A percentile compares a stretch with the other conserved stretches of the same genome.
These are phyloP conservation scores for Lactarius tabidus DNA, from an alignment of 768 basidiomycete genomes.

Conservation along the genomic window DNA sequence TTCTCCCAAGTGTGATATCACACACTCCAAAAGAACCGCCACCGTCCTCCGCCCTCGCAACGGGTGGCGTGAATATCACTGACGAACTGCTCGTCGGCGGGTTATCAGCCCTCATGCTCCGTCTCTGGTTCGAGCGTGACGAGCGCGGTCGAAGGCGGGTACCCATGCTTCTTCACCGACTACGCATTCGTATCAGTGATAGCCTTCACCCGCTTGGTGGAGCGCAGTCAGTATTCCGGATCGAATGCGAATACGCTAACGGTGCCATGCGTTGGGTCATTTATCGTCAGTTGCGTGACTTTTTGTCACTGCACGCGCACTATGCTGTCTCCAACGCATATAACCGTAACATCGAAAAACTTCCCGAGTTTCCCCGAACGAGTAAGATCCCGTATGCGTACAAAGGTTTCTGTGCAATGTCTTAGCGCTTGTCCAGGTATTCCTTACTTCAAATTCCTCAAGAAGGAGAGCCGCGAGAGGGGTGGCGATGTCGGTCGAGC, in stretches of 20 bases:
- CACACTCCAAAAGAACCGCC: conserved; percentile 30
- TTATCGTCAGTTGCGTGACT: conserved; percentile 91
- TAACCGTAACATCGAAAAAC: conserved; percentile 62
- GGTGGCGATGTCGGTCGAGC: conserved; percentile 52
- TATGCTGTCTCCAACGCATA: conserved; percentile 83
- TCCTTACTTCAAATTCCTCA: conserved; percentile 88
- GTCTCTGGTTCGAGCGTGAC: conserved; percentile 83
- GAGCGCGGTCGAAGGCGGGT: conserved; percentile 79
- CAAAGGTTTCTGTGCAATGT: not conserved
- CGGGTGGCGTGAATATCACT: conserved; percentile 63
- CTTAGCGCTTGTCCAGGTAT: conserved; percentile 46
- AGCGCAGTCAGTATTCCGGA: conserved; percentile 77
- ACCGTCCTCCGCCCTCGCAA: conserved; percentile 48
- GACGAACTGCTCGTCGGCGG: conserved; percentile 81
- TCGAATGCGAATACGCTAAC: conserved; percentile 96
- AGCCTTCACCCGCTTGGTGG: conserved; percentile 77
- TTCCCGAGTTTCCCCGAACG: conserved; percentile 90
- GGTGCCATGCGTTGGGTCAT: conserved; percentile 90
- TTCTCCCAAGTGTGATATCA: conserved; percentile 54
- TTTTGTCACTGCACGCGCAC: conserved; percentile 84
- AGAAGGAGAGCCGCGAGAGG: conserved; percentile 53
- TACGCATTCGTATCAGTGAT: conserved; percentile 82
- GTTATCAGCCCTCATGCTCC: conserved; percentile 71
- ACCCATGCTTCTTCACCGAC: conserved; percentile 72
- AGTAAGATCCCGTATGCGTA: conserved; percentile 38